Evolutionary conservation across 805 yeast genomes (phyloP), one percentile per base, ranked within the genome.

Genomic region (Candida pini): DNA sequence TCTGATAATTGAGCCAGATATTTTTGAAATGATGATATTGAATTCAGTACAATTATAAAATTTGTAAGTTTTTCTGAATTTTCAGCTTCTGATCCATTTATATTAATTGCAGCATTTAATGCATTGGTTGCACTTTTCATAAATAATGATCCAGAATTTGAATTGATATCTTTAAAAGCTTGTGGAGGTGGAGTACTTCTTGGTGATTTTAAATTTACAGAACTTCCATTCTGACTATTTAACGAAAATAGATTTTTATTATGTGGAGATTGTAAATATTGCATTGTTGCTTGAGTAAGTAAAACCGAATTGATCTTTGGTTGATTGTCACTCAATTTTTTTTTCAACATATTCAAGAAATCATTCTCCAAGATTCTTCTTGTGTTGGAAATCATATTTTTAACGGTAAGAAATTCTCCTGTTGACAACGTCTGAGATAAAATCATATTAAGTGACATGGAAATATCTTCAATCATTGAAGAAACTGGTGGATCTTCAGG

Each of bases 381-480:
- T n/a, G 78, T 59, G 36, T 72, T 75, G 6, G 67, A 63, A 10
- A 81, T 54, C 48, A 82, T 73, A 19, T 63, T 66, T 44, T 71
- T 73, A 19, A 80, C 72, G 0, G 79, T 64, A 6, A 66, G 49
- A 35, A 62, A 62, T 40, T 84, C 82, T 0, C 95, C 94, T 0
- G 95, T 73, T 29, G 83, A 80, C 9, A 88, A 64, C 1, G 78
- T 67, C 39, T 80, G 81, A 17, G 77, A 62, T 23, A 88, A 55
- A 13, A 83, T 69, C 24, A 78, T 74, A 49, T 85, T 82, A 29
- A 89, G 61, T 7, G 88, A 76, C 47, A 87, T 66, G 18, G 86
- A 72, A 22, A 85, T 63, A 54, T 92, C 98, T 49, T 92, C 98
- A 17, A 89, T 76, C 16, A 86, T 78, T 0, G 97, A 86, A 0